Evolutionary conservation across 2,329 filamentous ascomycete genomes (phyloP), one percentile per base, ranked within the genome.

Genomic region (Colletotrichum siamense): DNA sequence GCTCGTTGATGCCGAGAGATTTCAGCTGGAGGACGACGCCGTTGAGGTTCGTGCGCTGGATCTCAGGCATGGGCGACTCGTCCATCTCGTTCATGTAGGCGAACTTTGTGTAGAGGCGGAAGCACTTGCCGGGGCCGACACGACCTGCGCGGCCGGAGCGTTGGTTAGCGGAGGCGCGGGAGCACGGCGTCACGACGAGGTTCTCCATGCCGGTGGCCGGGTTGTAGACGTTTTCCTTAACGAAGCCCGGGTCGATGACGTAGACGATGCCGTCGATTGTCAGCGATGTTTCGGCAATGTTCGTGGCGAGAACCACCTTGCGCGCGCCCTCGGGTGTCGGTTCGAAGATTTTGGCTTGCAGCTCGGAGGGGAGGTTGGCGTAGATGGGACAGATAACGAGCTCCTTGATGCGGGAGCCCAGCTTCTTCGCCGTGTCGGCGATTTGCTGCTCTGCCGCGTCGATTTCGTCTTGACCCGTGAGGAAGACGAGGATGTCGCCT

Each of bases 181-280:
- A 98, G 83, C 95, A 98, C 0, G 97, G 96, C 0, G 96, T 96
- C 2, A 98, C 95, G 0, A 98, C 94, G 15, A 99, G 87, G 52
- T 95, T 96, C 32, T 96, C 96, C 94, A 99, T 98, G 71, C 96
- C 96, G 0, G 95, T 98, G 1, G 94, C 92, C 1, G 96, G 94
- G 78, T 98, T 98, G 86, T 96, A 99, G 2, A 96, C 91, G 79
- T 98, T 98, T 82, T 99, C 95, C 84, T 99, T 99, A 78, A 97
- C 95, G 79, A 98, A 98, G 1, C 97, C 97, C 0, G 95, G 95
- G 80, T 99, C 97, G 76, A 99, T 98, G 44, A 99, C 97, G 83
- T 98, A 98, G 10, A 96, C 94, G 76, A 99, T 98, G 18, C 96
- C 96, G 82, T 99, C 96, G 74, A 99, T 98, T 0, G 97, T 99